Evolutionary conservation across 495 filamentous ascomycete species (phyloP).

Genomic region (Recurvomyces mirabilis): DNA sequence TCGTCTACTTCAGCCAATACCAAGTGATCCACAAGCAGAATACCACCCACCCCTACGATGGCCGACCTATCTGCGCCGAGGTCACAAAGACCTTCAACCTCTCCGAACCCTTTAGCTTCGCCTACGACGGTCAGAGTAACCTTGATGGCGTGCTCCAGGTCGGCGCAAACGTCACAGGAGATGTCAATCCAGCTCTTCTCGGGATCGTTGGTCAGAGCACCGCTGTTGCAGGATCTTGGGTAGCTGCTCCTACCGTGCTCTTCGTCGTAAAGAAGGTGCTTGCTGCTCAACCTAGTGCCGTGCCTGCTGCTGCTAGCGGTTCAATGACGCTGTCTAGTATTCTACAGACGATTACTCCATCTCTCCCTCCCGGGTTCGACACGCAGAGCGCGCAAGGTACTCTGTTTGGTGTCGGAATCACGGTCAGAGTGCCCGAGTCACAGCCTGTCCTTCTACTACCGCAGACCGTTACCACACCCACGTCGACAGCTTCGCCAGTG

Average conservation of each 20-base stretch:
- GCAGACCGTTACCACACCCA: background rate
- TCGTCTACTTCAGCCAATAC: constrained; percentile 25
- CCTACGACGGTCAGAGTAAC: constrained; percentile 3
- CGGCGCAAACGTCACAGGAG: constrained; percentile 16
- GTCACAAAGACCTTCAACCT: constrained; percentile 12
- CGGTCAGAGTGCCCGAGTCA: background rate
- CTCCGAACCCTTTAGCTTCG: constrained; percentile 14
- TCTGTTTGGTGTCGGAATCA: background rate
- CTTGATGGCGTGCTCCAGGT: constrained; percentile 5
- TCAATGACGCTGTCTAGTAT: background rate
- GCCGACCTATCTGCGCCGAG: constrained; percentile 6
- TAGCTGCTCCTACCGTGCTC: constrained; percentile 18
- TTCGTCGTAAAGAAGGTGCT: constrained; percentile 18
- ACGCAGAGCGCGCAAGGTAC: background rate
- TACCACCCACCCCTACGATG: constrained; percentile 3
- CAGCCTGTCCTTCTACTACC: constrained; percentile 4
- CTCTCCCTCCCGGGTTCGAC: constrained; percentile 1
- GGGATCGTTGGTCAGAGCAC: constrained; percentile 1
- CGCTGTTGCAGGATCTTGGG: constrained; percentile 13
- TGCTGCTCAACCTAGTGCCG: background rate
- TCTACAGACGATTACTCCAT: constrained; percentile 5
- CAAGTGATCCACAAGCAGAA: constrained; percentile 12
- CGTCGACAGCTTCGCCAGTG: background rate
- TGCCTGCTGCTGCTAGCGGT: background rate
- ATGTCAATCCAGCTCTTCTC: constrained; percentile 15